Conservation (phyloP, 169 alveolate genomes). For the Plasmodium berghei region DNA sequence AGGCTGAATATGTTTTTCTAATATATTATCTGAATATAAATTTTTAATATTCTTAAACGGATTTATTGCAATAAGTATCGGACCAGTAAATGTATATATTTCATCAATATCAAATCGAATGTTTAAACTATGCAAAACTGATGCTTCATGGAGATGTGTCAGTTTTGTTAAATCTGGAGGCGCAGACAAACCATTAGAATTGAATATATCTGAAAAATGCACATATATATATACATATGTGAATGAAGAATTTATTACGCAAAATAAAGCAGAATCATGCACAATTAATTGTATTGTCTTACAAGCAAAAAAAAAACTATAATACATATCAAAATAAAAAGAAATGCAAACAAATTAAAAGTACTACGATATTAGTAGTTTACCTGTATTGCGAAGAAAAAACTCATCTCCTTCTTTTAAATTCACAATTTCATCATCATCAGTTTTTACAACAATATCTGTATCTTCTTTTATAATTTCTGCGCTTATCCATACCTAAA, state of each 20-base stretch:
- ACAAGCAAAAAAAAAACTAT: no score
- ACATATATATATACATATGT: not conserved
- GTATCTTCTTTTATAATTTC: conserved; percentile 53
- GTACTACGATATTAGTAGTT: no score
- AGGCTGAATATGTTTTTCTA: conserved; percentile 78
- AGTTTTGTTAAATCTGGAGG: conserved; percentile 91
- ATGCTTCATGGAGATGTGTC: conserved; percentile 93
- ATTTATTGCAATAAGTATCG: conserved; percentile 97
- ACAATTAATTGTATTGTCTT: no score
- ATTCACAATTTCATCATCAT: conserved; percentile 61
- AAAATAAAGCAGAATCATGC: no score
- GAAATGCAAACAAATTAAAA: no score
- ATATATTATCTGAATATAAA: conserved; percentile 79
- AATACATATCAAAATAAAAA: no score
- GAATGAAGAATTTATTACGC: not conserved
- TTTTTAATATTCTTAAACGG: conserved; percentile 92
- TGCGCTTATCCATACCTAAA: conserved; percentile 72
- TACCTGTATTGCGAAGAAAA: conserved; percentile 48
- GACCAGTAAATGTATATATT: conserved; percentile 97
- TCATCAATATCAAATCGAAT: conserved; percentile 91
- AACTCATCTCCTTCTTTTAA: conserved; percentile 55
- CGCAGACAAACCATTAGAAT: conserved; percentile 67
- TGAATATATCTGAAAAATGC: conserved; percentile 34
- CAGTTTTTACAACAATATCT: conserved; percentile 48
- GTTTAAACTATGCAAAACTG: conserved; percentile 94